phyloP scores from a whole-genome alignment of 352 stramenopile species.

The Aphanomyces invadans region DNA sequence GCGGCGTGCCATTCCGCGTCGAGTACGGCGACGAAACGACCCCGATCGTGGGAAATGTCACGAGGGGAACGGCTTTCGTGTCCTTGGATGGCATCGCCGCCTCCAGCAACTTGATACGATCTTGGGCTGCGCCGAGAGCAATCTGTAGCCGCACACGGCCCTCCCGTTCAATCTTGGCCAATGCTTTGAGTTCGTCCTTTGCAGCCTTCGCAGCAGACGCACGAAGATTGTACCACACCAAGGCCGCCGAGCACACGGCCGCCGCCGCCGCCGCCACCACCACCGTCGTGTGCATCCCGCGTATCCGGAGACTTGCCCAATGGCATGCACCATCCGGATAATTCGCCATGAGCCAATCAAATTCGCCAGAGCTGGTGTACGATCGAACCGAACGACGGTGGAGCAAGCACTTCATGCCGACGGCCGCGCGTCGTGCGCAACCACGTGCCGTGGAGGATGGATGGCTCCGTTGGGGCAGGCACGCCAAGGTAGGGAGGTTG shows the following conservation, averaged over 20 bases:
- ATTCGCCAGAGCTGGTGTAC: no score
- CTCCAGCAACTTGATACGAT: slow-evolving; percentile 15
- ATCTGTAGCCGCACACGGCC: slow-evolving; percentile 23
- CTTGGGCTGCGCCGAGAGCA: slow-evolving; percentile 10
- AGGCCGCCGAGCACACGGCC: background rate
- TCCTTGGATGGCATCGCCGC: slow-evolving; percentile 1
- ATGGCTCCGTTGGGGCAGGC: no score
- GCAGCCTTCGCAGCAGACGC: background rate
- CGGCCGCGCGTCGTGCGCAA: no score
- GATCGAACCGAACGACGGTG: no score
- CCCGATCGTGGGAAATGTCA: slow-evolving; percentile 19
- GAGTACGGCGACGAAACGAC: slow-evolving; percentile 19
- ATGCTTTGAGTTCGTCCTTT: slow-evolving; percentile 12
- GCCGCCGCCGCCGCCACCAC: background rate
- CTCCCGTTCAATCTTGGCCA: slow-evolving; percentile 16
- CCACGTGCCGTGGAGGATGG: no score
- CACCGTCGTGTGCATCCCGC: no score
- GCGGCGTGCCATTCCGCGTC: slow-evolving; percentile 46
- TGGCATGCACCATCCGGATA: no score
- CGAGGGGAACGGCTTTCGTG: background rate
- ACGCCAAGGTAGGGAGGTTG: no score
- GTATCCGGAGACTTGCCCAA: no score
- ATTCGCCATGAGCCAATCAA: no score
- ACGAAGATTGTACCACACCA: slow-evolving; percentile 10
- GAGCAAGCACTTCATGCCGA: no score